A percentile compares a stretch with the other conserved stretches of the same genome.
phyloP scores from a whole-genome alignment of 352 stramenopile species.

The Phytopythium delawarense region DNA sequence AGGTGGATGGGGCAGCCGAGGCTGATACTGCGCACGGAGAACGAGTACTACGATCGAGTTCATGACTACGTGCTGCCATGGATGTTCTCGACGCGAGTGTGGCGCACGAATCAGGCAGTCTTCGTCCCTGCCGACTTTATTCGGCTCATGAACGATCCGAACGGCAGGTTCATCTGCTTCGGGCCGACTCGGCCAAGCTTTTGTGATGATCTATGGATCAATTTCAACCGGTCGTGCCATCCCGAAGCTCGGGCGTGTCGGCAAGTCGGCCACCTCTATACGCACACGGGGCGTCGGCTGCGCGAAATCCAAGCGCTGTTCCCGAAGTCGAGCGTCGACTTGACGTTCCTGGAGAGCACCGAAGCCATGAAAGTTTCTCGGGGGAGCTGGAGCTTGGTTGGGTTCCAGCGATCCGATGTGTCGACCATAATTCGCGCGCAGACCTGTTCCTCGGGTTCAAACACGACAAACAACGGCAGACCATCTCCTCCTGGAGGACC shows the following conservation, averaged over 20 bases:
- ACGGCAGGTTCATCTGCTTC: not conserved
- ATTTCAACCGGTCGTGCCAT: not conserved
- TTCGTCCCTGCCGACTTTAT: not conserved
- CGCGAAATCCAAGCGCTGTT: not conserved
- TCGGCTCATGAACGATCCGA: not conserved
- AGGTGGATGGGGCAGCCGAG: slow-evolving; percentile 1
- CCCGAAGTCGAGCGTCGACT: slow-evolving; percentile 1
- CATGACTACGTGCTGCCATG: slow-evolving; percentile 35
- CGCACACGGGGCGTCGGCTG: not conserved
- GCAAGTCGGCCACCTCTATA: slow-evolving; percentile 1
- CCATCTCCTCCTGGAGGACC: not conserved
- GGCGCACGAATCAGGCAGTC: slow-evolving; percentile 26
- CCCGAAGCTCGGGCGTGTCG: not conserved
- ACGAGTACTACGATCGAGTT: slow-evolving; percentile 29
- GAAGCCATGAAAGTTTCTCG: not conserved
- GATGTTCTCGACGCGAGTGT: slow-evolving; percentile 28
- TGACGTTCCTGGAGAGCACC: not conserved
- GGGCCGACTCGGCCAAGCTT: not conserved
- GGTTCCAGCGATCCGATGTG: not conserved
- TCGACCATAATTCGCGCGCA: slow-evolving; percentile 2
- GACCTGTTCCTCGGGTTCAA: not conserved
- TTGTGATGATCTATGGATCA: not conserved
- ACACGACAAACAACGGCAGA: not conserved
- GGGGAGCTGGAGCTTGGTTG: not conserved
- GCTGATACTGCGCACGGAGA: slow-evolving; percentile 16